Evolutionary conservation across 179 eudicot species (phyloP).

Genomic region (Carnegiea gigantea): DNA sequence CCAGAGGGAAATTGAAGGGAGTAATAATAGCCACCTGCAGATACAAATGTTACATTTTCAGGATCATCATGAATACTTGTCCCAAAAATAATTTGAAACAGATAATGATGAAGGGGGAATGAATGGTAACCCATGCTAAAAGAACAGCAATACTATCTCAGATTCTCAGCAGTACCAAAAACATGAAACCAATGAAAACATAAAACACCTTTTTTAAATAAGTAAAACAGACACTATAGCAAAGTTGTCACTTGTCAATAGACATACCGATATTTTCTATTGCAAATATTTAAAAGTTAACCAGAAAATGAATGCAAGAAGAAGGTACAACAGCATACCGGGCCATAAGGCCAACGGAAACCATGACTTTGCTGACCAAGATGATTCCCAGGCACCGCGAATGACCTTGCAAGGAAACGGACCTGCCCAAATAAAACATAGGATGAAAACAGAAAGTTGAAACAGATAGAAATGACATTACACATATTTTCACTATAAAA

Average conservation of each 20-base stretch:
- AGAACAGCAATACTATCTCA: neutral
- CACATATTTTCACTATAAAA: neutral
- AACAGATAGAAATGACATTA: neutral
- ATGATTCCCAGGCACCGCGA: conserved; percentile 96
- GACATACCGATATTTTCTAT: neutral
- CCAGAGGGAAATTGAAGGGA: conserved; percentile 96
- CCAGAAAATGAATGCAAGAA: conserved; percentile 7
- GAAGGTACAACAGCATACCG: conserved; percentile 49
- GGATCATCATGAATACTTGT: neutral
- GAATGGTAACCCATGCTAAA: neutral
- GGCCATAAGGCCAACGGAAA: conserved; percentile 99
- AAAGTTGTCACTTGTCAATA: neutral
- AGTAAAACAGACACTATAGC: neutral
- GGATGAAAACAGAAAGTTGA: conserved; percentile 6
- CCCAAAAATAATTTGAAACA: neutral
- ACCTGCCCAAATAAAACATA: conserved; percentile 50
- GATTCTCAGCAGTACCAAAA: neutral
- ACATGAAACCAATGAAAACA: neutral
- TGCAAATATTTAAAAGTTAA: neutral
- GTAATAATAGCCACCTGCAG: conserved; percentile 84
- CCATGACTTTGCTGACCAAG: conserved; percentile 99
- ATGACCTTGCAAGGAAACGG: conserved; percentile 97
- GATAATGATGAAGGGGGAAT: neutral
- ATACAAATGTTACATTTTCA: conserved; percentile 10
- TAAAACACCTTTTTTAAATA: neutral